Evolutionary conservation across 495 filamentous ascomycete genomes (phyloP).

Genomic region (Lasiosphaeria ovina): DNA sequence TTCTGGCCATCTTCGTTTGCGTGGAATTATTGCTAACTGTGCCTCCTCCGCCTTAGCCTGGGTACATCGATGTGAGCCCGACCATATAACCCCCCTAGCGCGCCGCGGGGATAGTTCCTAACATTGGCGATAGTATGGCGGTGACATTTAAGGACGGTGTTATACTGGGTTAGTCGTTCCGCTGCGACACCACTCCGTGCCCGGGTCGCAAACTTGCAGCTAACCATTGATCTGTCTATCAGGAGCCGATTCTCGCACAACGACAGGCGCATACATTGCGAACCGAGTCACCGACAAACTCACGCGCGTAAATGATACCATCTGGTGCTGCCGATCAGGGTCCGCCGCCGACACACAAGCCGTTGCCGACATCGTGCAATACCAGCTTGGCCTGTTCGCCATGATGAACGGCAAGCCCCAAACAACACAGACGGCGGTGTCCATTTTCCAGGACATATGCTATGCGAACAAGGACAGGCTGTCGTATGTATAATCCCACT

Average conservation of each 20-base stretch:
- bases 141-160: constrained; percentile 98
- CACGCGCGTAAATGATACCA: constrained; percentile 96
- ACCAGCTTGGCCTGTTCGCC: constrained; percentile 89
- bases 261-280: constrained; percentile 97
- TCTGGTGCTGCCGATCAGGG: constrained; percentile 97
- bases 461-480: constrained; percentile 94
- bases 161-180: constrained; percentile 64
- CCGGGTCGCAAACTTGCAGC: background rate
- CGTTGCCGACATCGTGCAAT: constrained; percentile 95
- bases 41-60: constrained; percentile 53
- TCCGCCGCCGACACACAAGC: constrained; percentile 98
- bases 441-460: constrained; percentile 95
- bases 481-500: constrained; percentile 50
- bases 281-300: constrained; percentile 99
- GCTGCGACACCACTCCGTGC: background rate
- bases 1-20: background rate
- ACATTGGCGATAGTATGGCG: constrained; percentile 60
- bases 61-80: constrained; percentile 92
- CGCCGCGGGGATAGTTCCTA: background rate
- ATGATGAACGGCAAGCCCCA: constrained; percentile 83
- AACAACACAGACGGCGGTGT: constrained; percentile 88
- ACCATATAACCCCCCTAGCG: constrained; percentile 2
- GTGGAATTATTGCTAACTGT: constrained; percentile 17
- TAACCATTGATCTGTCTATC: background rate
- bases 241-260: constrained; percentile 94